Evolutionary conservation across 345 rosid genomes (phyloP).

Genomic region (Capsella bursapastoris): DNA sequence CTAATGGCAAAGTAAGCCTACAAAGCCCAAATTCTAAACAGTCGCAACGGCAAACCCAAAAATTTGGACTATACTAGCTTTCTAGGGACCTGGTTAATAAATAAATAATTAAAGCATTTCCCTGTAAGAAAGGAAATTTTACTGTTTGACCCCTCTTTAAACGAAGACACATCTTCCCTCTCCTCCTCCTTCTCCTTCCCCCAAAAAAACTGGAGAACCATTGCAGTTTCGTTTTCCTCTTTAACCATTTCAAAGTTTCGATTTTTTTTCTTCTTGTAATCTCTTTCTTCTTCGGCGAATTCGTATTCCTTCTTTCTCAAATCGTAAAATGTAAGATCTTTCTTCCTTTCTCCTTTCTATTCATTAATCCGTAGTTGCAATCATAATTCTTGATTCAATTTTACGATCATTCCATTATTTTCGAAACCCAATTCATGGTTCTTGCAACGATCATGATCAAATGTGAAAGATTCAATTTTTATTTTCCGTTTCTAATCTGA

Average conservation of each 20-base stretch:
- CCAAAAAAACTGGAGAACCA: slow-evolving; percentile 33
- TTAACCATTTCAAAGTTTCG: slow-evolving; percentile 8
- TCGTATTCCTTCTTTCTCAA: background rate
- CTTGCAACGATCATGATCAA: background rate
- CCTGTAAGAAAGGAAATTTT: background rate
- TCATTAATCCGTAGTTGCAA: background rate
- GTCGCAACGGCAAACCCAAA: background rate
- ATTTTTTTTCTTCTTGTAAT: background rate
- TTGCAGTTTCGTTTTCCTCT: slow-evolving; percentile 4
- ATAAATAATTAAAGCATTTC: background rate
- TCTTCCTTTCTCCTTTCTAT: slow-evolving; percentile 14
- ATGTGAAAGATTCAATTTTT: background rate
- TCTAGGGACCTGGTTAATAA: too few relatives aligned
- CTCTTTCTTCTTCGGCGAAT: background rate
- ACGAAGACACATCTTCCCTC: background rate
- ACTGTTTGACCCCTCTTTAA: background rate
- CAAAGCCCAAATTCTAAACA: background rate
- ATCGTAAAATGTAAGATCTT: slow-evolving; percentile 18
- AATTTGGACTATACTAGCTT: too few relatives aligned
- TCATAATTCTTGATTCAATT: background rate
- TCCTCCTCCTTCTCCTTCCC: background rate
- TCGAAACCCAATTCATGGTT: background rate
- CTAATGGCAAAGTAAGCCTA: background rate
- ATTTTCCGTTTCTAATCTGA: background rate
- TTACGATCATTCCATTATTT: background rate